Base-by-base conservation (phyloP, 2,329 filamentous ascomycete genomes). In the Ophiostoma fasciatum region DNA sequence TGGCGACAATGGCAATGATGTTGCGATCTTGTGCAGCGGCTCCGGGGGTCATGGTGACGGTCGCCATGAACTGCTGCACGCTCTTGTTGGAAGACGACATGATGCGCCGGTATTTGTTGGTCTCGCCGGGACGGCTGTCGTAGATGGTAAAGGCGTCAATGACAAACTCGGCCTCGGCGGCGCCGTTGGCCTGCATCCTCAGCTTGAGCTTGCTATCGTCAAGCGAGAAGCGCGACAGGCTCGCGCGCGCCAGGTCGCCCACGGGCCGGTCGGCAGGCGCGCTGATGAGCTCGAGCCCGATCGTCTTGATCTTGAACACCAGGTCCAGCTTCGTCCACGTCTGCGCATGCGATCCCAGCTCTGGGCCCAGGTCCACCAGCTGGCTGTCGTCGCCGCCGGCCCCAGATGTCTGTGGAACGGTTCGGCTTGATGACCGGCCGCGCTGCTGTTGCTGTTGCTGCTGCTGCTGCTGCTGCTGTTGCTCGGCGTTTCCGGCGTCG, bases 21-120 rank as follows among this genome's bases (percentile, higher is more conserved):
- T 77, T 82, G 41, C 76, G 74, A 28, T 94, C 80, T n/a, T n/a
- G n/a, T n/a, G n/a, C n/a, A n/a, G n/a, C n/a, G 23, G 75, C 64
- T 4, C 85, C 85, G 13, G 85, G 82, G 1, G 87, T 85, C 57
- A 98, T 92, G 0, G 87, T 92, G 4, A 98, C 63, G 52, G 82
- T 94, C 14, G 90, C 90, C 90, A 98, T 98, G 51, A 98, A 87
- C 49, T 99, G 92, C 54, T 96, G 87, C 31, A 90, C 85, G 38
- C 87, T 80, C 47, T 85, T 88, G 56, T 94, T 96, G 50, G 87
- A 85, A 37, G 93, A 78, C 2, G 87, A 87, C 90, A 98, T 96
- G 59, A 98, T 94, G 55, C 88, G 92, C 34, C 85, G 76, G 66
- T 92, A 99, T 52, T 93, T 94, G 62, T 94, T 98, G 5, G 79